Evolutionary conservation across 768 basidiomycete genomes (phyloP), one percentile per base, ranked within the genome.

Genomic region (Russula brevipes): DNA sequence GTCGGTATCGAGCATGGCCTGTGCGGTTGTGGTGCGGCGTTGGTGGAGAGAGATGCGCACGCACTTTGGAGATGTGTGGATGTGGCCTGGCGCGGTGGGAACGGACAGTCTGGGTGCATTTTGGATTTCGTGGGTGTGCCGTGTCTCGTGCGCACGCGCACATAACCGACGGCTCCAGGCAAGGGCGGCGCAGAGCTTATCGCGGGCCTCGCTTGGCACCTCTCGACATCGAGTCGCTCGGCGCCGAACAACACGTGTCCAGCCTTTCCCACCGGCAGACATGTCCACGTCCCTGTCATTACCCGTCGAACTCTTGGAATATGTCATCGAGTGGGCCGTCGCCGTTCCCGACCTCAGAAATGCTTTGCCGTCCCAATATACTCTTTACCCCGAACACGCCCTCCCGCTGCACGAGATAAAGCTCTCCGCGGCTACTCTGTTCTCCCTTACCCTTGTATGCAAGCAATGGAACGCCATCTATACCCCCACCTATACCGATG

Each of bases 391-490:
- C 31, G 42, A 47, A 5, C 42, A n/a, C 31, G 44, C 11, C 41
- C 30, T 55, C 53, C 58, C 58, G 4, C 19, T 64, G 24, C 17
- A 44, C 3, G 58, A 55, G 35, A 60, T 64, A 45, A 60, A 60
- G 5, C 47, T n/a, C 4, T 64, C 59, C 11, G 44, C 35, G 4
- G 35, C 19, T 9, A 38, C 41, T 7, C 35, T 60, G 12, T 51
- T 12, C 46, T 45, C 59, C 39, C 41, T 60, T 1, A 12, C 59
- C 47, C 58, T 60, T 16, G 63, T 64, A 58, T 64, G 63, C 59
- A 55, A 17, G 33, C 63, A n/a, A 17, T 64, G 63, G 63, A 55
- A 64, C 33, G 10, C 47, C 4, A 56, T 64, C 24, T 64, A 49
- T 49, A 55, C 35, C 35, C 63, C 54, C 35, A 38, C 30, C 50